A percentile compares a stretch with the other conserved stretches of the same genome.
phyloP scores from a whole-genome alignment of 164 flowering plant species.

The Warburgia ugandensis region DNA sequence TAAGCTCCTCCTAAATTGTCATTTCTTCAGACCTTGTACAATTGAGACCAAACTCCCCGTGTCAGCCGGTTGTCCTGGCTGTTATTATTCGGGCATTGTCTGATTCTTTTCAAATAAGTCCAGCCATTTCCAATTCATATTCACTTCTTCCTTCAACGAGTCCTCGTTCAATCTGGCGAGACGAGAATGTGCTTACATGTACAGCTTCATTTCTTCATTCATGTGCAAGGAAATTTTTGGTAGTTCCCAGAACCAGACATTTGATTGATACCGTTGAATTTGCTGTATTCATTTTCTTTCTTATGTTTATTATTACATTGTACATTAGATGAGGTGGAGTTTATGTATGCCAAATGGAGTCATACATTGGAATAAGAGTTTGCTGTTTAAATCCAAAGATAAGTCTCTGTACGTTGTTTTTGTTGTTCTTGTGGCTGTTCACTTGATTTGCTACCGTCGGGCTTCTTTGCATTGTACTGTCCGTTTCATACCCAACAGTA shows the following conservation, averaged over 20 bases:
- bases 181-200: constrained; percentile 18
- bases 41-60: neutral
- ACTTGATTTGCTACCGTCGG: too few relatives aligned
- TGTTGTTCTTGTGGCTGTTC: too few relatives aligned
- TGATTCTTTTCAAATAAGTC: too few relatives aligned
- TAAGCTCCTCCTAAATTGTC: constrained; percentile 10
- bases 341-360: too few relatives aligned
- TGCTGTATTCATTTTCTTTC: neutral
- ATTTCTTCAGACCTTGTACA: constrained; percentile 16
- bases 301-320: constrained; percentile 5
- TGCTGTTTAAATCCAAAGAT: too few relatives aligned
- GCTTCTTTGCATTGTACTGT: too few relatives aligned
- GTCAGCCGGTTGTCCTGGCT: neutral
- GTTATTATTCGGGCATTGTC: constrained; percentile 5
- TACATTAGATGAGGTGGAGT: too few relatives aligned
- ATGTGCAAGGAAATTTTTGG: constrained; percentile 40
- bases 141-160: constrained; percentile 11
- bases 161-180: neutral
- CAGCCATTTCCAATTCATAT: too few relatives aligned
- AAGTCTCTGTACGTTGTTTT: too few relatives aligned
- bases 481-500: too few relatives aligned
- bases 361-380: too few relatives aligned
- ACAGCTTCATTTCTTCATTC: constrained; percentile 31
- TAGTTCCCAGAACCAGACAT: constrained; percentile 15
- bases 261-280: constrained; percentile 7